Evolutionary conservation across 441 rosid genomes (phyloP).

Genomic region (Breynia disticha): DNA sequence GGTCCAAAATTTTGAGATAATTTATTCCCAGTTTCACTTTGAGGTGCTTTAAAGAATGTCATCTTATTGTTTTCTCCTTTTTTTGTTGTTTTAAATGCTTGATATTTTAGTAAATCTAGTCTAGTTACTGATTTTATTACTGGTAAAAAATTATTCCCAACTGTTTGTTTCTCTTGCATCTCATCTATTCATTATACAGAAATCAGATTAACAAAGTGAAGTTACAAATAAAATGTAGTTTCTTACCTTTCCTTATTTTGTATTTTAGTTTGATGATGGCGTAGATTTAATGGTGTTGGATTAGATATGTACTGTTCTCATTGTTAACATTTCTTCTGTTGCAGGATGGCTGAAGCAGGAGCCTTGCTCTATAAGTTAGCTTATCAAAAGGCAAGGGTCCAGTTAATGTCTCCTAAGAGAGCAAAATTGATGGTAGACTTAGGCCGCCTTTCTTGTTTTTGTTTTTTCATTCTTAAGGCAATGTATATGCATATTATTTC

Average conservation of each 20-base stretch:
- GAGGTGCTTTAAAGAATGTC: slow-evolving; percentile 38
- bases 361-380: slow-evolving; percentile 42
- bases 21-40: slow-evolving; percentile 48
- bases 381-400: slow-evolving; percentile 57
- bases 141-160: slow-evolving; percentile 6
- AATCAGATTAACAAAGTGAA: slow-evolving; percentile 25
- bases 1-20: slow-evolving; percentile 36
- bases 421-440: slow-evolving; percentile 52
- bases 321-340: slow-evolving; percentile 19
- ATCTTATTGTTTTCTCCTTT: slow-evolving; percentile 2
- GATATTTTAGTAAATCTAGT: not conserved
- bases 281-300: slow-evolving; percentile 11
- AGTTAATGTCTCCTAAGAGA: slow-evolving; percentile 40
- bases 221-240: not conserved
- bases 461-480: slow-evolving; percentile 3
- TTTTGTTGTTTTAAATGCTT: slow-evolving; percentile 11
- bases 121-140: not conserved
- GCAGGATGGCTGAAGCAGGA: slow-evolving; percentile 55
- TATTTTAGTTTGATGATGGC: slow-evolving; percentile 5
- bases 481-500: slow-evolving; percentile 9
- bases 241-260: too few species aligned
- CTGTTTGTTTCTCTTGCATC: slow-evolving; percentile 12
- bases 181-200: slow-evolving; percentile 28
- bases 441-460: slow-evolving; percentile 12
- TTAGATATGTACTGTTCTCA: slow-evolving; percentile 15